Evolutionary conservation across 495 filamentous ascomycete genomes (phyloP).

Genomic region (Aspergillus bridgeri): DNA sequence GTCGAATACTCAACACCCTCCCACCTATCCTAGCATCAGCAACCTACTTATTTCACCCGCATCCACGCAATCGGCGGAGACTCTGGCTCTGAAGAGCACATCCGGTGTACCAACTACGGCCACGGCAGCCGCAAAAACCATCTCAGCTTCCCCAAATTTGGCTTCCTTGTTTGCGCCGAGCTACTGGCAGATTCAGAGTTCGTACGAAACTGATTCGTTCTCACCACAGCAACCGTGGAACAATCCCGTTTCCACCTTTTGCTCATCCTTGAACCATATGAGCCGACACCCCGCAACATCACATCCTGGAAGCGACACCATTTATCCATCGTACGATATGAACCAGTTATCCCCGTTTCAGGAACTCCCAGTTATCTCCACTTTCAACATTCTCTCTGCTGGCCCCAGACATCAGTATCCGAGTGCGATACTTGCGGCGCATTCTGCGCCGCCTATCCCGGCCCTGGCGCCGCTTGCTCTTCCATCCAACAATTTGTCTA

Average conservation of each 20-base stretch:
- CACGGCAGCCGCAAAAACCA: slow-evolving; percentile 29
- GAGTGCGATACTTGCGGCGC: slow-evolving; percentile 37
- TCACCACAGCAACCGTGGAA: slow-evolving; percentile 45
- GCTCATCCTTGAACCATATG: slow-evolving; percentile 48
- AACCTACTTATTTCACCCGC: slow-evolving; percentile 61
- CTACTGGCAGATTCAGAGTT: slow-evolving; percentile 49
- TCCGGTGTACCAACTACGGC: slow-evolving; percentile 10
- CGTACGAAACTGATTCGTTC: slow-evolving; percentile 48
- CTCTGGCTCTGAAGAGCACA: slow-evolving; percentile 19
- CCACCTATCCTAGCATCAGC: slow-evolving; percentile 52
- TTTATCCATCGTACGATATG: slow-evolving; percentile 56
- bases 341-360: slow-evolving; percentile 56
- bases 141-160: slow-evolving; percentile 27
- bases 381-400: slow-evolving; percentile 19
- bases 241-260: slow-evolving; percentile 47
- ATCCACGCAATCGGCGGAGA: slow-evolving; percentile 58
- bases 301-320: slow-evolving; percentile 44
- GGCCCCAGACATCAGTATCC: too few species aligned
- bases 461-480: slow-evolving; percentile 57
- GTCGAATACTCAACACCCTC: slow-evolving; percentile 13
- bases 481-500: slow-evolving; percentile 59
- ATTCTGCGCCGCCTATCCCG: slow-evolving; percentile 42
- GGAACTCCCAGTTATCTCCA: slow-evolving; percentile 45
- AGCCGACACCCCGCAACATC: slow-evolving; percentile 48
- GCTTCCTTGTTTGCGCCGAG: slow-evolving; percentile 34